These are phyloP conservation scores for Cornus kousa DNA, from an alignment of 148 eudicot species.

Conservation along the genomic window DNA sequence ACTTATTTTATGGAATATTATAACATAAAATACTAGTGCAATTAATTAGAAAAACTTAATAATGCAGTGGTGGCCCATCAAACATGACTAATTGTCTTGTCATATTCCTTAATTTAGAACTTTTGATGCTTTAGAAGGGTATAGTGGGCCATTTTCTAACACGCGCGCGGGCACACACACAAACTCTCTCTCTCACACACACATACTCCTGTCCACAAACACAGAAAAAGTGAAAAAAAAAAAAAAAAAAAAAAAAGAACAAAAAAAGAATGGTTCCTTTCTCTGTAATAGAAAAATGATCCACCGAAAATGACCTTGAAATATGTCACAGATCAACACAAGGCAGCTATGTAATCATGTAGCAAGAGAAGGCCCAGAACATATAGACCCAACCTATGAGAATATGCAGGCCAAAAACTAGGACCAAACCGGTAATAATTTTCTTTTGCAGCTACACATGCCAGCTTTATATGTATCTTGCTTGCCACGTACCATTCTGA, in stretches of 20 bases:
- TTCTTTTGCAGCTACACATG: no score
- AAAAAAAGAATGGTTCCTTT: background rate
- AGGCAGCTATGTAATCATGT: no score
- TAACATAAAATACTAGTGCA: background rate
- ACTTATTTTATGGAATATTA: slow-evolving; percentile 1
- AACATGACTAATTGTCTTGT: background rate
- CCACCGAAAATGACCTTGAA: background rate
- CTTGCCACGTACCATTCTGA: background rate
- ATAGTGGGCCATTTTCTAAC: background rate
- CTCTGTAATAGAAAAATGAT: background rate
- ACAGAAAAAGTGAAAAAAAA: no score
- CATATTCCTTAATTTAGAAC: background rate
- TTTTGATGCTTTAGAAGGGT: slow-evolving; percentile 4
- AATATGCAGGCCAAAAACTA: background rate
- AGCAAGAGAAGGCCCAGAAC: no score
- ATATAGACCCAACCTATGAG: background rate
- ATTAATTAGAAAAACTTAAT: background rate
- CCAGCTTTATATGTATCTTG: background rate
- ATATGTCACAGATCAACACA: background rate
- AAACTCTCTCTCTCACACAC: background rate
- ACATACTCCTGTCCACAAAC: no score
- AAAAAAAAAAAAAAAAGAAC: no score
- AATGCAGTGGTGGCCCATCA: background rate
- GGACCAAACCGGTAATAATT: background rate
- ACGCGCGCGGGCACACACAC: no score